A percentile compares a stretch with the other conserved stretches of the same genome.
Evolutionary conservation across 75 land plant species (phyloP).

Genomic region (Picea glauca): DNA sequence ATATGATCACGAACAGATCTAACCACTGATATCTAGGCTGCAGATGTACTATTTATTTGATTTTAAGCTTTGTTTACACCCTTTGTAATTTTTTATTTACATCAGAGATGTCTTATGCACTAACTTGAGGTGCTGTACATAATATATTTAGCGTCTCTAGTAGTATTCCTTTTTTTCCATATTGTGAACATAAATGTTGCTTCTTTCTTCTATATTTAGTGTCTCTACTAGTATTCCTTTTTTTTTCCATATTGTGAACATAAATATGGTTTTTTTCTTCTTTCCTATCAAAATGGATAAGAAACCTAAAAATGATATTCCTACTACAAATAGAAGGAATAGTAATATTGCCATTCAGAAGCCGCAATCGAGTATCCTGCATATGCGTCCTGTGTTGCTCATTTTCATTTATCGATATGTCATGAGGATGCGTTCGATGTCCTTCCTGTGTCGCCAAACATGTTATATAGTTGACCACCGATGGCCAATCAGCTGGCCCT

Average conservation of each 20-base stretch:
- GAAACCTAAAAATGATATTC: not conserved
- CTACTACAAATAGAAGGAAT: not conserved
- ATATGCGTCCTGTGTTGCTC: slow-evolving; percentile 38
- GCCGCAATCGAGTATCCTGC: slow-evolving; percentile 69
- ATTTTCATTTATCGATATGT: slow-evolving; percentile 22
- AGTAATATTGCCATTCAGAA: slow-evolving; percentile 68
- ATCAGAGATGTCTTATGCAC: not conserved
- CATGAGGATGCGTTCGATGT: slow-evolving; percentile 54
- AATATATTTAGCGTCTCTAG: not conserved
- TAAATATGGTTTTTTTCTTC: not conserved
- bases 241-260: not conserved
- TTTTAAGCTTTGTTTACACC: not conserved
- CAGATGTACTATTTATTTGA: not conserved
- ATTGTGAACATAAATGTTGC: not conserved
- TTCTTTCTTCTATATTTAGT: not conserved
- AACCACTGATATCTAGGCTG: not conserved
- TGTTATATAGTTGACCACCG: slow-evolving; percentile 64
- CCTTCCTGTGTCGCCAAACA: slow-evolving; percentile 57
- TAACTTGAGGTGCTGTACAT: too few relatives aligned
- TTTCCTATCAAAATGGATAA: not conserved
- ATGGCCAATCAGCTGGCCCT: slow-evolving; percentile 95
- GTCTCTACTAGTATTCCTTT: not conserved
- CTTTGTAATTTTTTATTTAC: not conserved
- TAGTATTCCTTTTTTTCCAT: not conserved
- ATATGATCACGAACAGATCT: too few relatives aligned